Evolutionary conservation across 1,139 yeast species (phyloP).

Genomic region (Kodamaea anthophila): DNA sequence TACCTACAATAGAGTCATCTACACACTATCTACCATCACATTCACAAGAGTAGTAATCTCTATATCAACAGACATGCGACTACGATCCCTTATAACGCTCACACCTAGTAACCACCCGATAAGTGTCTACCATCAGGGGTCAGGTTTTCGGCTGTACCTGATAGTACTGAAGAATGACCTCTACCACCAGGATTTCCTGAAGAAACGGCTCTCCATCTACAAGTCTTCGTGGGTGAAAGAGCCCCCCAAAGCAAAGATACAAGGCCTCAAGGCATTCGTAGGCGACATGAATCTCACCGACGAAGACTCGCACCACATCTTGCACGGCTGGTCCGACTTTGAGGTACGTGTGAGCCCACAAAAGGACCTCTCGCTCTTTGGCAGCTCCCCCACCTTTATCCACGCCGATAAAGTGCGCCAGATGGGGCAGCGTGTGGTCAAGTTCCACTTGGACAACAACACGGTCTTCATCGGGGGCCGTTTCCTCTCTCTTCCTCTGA

Average conservation of each 20-base stretch:
- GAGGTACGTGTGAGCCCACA: constrained; percentile 5
- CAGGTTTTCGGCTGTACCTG: too few relatives aligned
- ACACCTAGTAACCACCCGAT: too few relatives aligned
- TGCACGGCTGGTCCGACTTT: constrained; percentile 19
- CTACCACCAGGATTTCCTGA: constrained; percentile 4
- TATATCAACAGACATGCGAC: too few relatives aligned
- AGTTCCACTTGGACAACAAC: constrained; percentile 15
- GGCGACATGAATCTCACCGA: constrained; percentile 16
- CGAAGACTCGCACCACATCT: constrained; percentile 17
- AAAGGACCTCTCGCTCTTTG: not conserved
- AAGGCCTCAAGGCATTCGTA: constrained; percentile 11
- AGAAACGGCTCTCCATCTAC: too few relatives aligned
- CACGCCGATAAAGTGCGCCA: constrained; percentile 15
- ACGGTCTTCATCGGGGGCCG: constrained; percentile 23
- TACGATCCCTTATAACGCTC: too few relatives aligned
- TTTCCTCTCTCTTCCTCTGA: constrained; percentile 23
- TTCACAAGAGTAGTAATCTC: too few relatives aligned
- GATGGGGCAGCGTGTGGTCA: constrained; percentile 17
- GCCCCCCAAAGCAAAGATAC: too few relatives aligned
- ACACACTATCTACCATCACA: too few relatives aligned
- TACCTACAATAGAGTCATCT: too few relatives aligned
- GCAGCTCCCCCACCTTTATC: not conserved
- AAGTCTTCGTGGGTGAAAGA: too few relatives aligned
- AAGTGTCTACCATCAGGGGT: too few relatives aligned
- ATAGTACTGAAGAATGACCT: constrained; percentile 7